Conservation (phyloP, 2,329 filamentous ascomycete genomes). For the Chlorencoelia australis region DNA sequence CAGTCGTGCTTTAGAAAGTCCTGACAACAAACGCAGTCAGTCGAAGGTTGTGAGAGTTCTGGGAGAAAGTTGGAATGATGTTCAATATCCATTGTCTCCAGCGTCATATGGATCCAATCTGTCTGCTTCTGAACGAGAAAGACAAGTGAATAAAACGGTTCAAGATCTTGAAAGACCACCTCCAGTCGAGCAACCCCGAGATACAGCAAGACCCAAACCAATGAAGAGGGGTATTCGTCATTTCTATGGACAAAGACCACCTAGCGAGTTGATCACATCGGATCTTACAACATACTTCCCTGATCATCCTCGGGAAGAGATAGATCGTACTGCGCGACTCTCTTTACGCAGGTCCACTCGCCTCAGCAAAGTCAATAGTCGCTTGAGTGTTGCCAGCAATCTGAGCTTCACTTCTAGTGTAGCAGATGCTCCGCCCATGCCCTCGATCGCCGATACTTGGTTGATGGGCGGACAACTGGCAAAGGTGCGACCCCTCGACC, state of each 20-base stretch:
- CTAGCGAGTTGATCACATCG: slow-evolving; percentile 93
- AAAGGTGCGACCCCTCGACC: slow-evolving; percentile 37
- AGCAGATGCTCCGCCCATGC: slow-evolving; percentile 87
- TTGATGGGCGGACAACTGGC: slow-evolving; percentile 51
- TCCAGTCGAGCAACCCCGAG: slow-evolving; percentile 28
- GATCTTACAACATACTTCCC: slow-evolving; percentile 97
- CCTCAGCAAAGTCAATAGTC: slow-evolving; percentile 84
- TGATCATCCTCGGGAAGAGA: slow-evolving; percentile 85
- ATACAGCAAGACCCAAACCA: slow-evolving; percentile 21
- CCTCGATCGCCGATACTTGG: slow-evolving; percentile 92
- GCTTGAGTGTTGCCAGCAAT: slow-evolving; percentile 87
- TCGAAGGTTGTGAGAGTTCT: slow-evolving; percentile 82
- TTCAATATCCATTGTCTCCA: slow-evolving; percentile 81
- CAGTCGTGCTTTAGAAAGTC: slow-evolving; percentile 48
- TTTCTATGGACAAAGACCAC: slow-evolving; percentile 86
- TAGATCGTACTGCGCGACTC: slow-evolving; percentile 88
- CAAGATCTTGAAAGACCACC: slow-evolving; percentile 48
- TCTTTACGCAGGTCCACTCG: slow-evolving; percentile 85
- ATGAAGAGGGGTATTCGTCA: slow-evolving; percentile 57
- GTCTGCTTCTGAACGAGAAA: slow-evolving; percentile 49
- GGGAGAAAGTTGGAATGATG: slow-evolving; percentile 74
- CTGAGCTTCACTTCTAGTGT: slow-evolving; percentile 87
- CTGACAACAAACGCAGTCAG: slow-evolving; percentile 66
- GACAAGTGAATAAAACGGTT: slow-evolving; percentile 51
- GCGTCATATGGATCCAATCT: slow-evolving; percentile 43